Percentiles rank a stretch among this genome's conserved stretches.
Conservation (phyloP, 2,329 filamentous ascomycete species). For the Aspergillus novofumigatus region DNA sequence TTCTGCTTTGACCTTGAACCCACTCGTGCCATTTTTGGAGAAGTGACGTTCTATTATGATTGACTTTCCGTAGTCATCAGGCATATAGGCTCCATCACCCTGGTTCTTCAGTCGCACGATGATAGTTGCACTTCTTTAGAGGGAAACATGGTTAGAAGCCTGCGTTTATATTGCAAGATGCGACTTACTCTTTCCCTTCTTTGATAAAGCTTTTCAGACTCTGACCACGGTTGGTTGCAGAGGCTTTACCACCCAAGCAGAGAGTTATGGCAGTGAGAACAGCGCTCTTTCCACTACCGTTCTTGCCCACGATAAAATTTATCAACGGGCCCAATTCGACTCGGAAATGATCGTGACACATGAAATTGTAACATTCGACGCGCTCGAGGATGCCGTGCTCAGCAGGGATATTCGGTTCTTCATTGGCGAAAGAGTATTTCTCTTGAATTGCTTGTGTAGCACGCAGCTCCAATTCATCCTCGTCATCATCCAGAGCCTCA, state of each 20-base stretch:
- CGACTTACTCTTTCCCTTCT: constrained; percentile 68
- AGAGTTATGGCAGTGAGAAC: constrained; percentile 88
- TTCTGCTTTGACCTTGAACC: constrained; percentile 81
- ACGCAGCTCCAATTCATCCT: constrained; percentile 49
- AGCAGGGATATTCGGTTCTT: constrained; percentile 67
- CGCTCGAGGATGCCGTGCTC: constrained; percentile 85
- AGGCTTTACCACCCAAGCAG: constrained; percentile 91
- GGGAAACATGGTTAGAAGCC: constrained; percentile 6
- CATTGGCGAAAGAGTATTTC: constrained; percentile 43
- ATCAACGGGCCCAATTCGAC: constrained; percentile 88
- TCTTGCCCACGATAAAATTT: constrained; percentile 97
- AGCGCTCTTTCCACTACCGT: constrained; percentile 96
- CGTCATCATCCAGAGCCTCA: constrained; percentile 27
- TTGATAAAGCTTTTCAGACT: constrained; percentile 90
- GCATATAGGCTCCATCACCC: constrained; percentile 78
- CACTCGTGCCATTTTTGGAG: constrained; percentile 65
- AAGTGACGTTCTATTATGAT: constrained; percentile 94
- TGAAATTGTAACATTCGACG: constrained; percentile 87
- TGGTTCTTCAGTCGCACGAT: constrained; percentile 87
- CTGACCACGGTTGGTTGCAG: constrained; percentile 84
- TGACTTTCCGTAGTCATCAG: constrained; percentile 73
- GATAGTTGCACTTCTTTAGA: constrained; percentile 53
- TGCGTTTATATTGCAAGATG: neutral
- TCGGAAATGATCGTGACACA: constrained; percentile 83
- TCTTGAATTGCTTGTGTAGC: constrained; percentile 61